A percentile compares a stretch with the other conserved stretches of the same genome.
Conservation (phyloP, 495 filamentous ascomycete species). For the Penicillium silybi region DNA sequence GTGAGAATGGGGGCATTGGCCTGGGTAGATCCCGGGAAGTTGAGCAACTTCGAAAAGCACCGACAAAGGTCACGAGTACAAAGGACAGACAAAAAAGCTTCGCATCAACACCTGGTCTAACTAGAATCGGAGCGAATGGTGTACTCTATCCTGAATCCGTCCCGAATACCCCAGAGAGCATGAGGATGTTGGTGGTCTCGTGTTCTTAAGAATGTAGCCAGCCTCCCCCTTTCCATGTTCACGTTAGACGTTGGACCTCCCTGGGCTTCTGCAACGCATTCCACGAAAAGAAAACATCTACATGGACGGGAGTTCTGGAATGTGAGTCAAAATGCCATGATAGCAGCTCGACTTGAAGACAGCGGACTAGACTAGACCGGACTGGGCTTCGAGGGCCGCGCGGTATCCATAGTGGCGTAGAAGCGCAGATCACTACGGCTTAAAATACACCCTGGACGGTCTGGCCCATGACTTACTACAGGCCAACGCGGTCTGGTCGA, state of each 20-base stretch:
- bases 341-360: neutral
- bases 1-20: no score
- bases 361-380: neutral
- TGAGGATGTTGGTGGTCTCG: neutral
- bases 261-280: conserved; percentile 4
- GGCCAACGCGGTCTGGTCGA: neutral
- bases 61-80: no score
- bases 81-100: neutral
- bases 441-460: neutral
- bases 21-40: neutral
- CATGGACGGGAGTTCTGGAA: neutral
- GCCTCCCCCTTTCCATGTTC: conserved; percentile 2
- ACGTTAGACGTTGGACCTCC: neutral
- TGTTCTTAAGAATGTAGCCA: conserved; percentile 7
- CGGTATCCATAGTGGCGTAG: conserved; percentile 11
- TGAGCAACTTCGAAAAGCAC: neutral
- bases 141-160: neutral
- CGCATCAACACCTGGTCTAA: neutral
- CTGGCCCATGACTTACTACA: neutral
- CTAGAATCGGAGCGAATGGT: neutral
- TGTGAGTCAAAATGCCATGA: conserved; percentile 5
- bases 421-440: neutral
- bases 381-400: conserved; percentile 5
- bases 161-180: neutral
- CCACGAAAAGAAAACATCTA: neutral